A percentile compares a stretch with the other conserved stretches of the same genome.
phyloP scores from a whole-genome alignment of 139 green algal genomes.

The Pycnococcus provasolii region DNA sequence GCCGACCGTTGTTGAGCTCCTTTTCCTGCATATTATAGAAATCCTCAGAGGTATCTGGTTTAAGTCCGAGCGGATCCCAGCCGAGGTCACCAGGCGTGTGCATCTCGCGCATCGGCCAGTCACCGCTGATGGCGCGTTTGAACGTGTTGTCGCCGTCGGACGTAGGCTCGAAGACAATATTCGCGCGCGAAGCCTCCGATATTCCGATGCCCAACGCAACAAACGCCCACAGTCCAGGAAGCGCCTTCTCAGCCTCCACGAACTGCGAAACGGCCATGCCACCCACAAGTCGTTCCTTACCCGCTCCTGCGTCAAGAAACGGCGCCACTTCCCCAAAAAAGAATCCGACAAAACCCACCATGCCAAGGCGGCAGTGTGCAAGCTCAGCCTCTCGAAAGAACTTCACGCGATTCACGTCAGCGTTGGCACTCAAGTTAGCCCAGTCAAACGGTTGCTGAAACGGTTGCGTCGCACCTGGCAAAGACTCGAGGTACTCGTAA shows the following conservation, averaged over 20 bases:
- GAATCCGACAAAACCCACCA: constrained; percentile 56
- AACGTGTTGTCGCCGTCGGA: constrained; percentile 28
- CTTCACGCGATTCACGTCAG: no score
- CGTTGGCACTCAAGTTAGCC: no score
- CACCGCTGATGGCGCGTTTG: no score
- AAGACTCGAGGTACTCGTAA: no score
- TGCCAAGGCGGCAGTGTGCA: constrained; percentile 54
- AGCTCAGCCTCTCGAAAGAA: constrained; percentile 51
- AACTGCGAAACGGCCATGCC: constrained; percentile 63
- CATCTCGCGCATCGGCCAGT: constrained; percentile 36
- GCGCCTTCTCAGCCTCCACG: constrained; percentile 40
- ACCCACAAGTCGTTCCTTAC: not conserved
- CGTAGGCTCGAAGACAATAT: constrained; percentile 49
- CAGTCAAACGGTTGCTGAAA: no score
- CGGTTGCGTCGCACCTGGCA: no score
- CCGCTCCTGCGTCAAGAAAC: no score
- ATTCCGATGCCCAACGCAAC: constrained; percentile 57
- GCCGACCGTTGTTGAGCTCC: constrained; percentile 69
- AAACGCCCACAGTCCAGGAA: constrained; percentile 41
- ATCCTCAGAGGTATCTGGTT: constrained; percentile 37
- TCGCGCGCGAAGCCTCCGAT: constrained; percentile 52
- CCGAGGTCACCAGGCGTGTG: constrained; percentile 37
- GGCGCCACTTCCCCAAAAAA: constrained; percentile 40
- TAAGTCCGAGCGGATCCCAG: constrained; percentile 58
- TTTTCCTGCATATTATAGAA: constrained; percentile 54